A percentile compares a stretch with the other conserved stretches of the same genome.
These are phyloP conservation scores for Cryptococcus floricola DNA, from an alignment of 1,284 basidiomycete genomes.

Conservation along the genomic window DNA sequence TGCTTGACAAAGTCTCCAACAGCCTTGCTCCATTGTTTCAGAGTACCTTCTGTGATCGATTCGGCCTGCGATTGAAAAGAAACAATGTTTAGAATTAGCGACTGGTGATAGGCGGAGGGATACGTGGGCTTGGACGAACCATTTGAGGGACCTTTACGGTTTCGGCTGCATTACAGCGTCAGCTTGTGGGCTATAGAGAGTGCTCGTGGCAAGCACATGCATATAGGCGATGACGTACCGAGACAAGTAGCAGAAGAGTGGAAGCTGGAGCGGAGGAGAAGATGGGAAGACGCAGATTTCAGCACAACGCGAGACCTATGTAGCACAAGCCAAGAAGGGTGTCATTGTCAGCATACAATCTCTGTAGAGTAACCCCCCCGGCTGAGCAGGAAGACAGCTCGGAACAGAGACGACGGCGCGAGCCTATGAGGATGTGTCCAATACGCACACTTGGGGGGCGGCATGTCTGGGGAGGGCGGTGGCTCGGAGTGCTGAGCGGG, in stretches of 20 bases:
- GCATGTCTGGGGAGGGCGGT: slow-evolving; percentile 13
- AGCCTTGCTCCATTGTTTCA: slow-evolving; percentile 93
- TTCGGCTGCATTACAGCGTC: slow-evolving; percentile 50
- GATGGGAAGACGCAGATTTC: slow-evolving; percentile 7
- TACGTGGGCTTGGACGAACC: slow-evolving; percentile 44
- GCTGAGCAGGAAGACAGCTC: neutral
- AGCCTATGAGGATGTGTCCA: too few relatives aligned
- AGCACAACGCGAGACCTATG: slow-evolving; percentile 8
- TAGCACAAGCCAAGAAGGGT: neutral
- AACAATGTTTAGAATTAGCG: slow-evolving; percentile 2
- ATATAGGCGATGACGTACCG: slow-evolving; percentile 19
- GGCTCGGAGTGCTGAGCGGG: slow-evolving; percentile 8
- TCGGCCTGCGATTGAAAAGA: slow-evolving; percentile 59
- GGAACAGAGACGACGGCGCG: neutral
- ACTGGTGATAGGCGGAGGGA: neutral
- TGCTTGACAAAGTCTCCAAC: slow-evolving; percentile 84
- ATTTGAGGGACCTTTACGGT: slow-evolving; percentile 96
- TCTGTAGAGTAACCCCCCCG: neutral
- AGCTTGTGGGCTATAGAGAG: neutral
- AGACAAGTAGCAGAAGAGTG: slow-evolving; percentile 39
- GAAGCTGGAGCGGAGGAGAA: slow-evolving; percentile 18
- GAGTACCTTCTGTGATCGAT: slow-evolving; percentile 95
- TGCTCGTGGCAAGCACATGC: neutral
- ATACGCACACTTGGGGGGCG: slow-evolving; percentile 13
- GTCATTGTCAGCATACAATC: neutral